These are phyloP conservation scores for Gaultheria prostrata DNA, from an alignment of 148 eudicot species.

Conservation along the genomic window DNA sequence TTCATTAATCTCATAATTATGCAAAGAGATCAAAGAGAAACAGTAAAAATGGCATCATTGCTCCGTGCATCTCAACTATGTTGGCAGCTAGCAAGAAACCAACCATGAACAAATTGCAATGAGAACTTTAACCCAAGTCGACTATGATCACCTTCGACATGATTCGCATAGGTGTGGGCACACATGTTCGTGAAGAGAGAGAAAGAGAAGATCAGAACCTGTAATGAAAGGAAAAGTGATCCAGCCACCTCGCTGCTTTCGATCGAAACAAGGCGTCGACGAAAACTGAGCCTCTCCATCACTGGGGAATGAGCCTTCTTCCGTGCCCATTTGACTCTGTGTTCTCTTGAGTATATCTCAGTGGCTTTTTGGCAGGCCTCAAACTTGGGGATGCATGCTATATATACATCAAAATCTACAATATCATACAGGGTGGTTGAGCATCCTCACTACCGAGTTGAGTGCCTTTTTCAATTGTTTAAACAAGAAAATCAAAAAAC, in stretches of 20 bases:
- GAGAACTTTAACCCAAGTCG: no score
- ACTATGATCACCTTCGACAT: conserved; percentile 9
- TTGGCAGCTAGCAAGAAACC: no score
- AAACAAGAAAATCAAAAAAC: no score
- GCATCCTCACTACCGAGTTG: not conserved
- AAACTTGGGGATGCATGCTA: not conserved
- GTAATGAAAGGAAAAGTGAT: conserved; percentile 36
- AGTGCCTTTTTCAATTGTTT: not conserved
- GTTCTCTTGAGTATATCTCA: not conserved
- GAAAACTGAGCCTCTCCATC: not conserved
- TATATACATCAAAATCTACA: not conserved
- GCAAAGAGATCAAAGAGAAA: no score
- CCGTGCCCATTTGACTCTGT: not conserved
- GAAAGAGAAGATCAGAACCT: conserved; percentile 17
- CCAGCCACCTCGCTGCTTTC: conserved; percentile 32
- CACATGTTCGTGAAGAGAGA: not conserved
- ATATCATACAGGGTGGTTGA: not conserved
- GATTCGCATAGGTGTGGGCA: no score
- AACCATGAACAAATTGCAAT: no score
- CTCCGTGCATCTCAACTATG: no score
- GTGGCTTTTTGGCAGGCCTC: not conserved
- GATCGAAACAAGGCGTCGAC: not conserved
- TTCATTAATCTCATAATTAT: no score
- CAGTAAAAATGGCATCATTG: no score
- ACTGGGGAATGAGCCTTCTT: not conserved